Percentiles rank a stretch among this genome's conserved stretches.
Conservation (phyloP, 306 rosid species). For the Lablab purpureus region DNA sequence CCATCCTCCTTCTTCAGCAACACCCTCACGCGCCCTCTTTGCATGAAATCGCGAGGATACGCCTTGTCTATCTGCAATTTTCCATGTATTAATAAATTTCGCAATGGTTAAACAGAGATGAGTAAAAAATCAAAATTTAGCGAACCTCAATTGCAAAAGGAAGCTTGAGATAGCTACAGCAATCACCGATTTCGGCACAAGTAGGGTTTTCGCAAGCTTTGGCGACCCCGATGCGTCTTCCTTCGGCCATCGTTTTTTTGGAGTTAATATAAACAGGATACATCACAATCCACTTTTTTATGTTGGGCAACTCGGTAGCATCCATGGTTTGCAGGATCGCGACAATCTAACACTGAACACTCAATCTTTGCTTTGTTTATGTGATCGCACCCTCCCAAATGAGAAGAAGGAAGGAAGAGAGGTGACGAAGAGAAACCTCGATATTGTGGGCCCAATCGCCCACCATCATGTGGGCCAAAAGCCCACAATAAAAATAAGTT, state of each 20-base stretch:
- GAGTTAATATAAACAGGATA: slow-evolving; percentile 91
- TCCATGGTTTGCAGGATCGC: slow-evolving; percentile 56
- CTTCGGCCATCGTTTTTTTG: slow-evolving; percentile 86
- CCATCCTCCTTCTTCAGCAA: slow-evolving; percentile 87
- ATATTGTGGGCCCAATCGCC: too few species aligned
- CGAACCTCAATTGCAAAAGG: slow-evolving; percentile 83
- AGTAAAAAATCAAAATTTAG: not conserved
- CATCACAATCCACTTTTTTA: slow-evolving; percentile 80
- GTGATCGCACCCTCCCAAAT: too few species aligned
- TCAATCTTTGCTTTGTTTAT: too few species aligned
- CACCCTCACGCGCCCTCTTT: slow-evolving; percentile 86
- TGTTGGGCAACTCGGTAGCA: slow-evolving; percentile 54
- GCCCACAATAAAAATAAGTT: too few species aligned
- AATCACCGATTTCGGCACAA: slow-evolving; percentile 85
- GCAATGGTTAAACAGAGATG: not conserved
- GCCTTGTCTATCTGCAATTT: slow-evolving; percentile 72
- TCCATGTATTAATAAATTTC: not conserved
- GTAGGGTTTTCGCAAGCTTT: slow-evolving; percentile 90
- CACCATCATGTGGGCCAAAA: too few species aligned
- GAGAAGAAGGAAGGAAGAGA: too few species aligned
- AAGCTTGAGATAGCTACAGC: slow-evolving; percentile 76
- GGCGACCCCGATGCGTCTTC: slow-evolving; percentile 71
- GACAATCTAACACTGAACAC: too few species aligned
- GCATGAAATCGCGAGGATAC: slow-evolving; percentile 93
- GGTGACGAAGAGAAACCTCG: too few species aligned